Percentiles rank a stretch among this genome's conserved stretches.
These are phyloP conservation scores for Wickerhamomyces tratensis DNA, from an alignment of 805 yeast species.

Conservation along the genomic window DNA sequence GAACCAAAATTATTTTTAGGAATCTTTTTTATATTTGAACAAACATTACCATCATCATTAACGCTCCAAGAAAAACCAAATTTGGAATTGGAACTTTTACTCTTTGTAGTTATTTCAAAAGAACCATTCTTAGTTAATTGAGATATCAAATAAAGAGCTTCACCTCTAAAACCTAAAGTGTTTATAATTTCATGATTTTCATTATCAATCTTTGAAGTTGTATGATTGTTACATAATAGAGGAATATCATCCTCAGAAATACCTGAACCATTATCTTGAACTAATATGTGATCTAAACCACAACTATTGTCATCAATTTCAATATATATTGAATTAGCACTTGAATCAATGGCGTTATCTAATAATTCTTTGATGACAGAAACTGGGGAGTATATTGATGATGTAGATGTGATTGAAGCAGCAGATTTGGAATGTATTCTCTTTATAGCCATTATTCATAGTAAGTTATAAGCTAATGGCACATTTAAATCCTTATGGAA, in stretches of 20 bases:
- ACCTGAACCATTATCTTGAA: slow-evolving; percentile 34
- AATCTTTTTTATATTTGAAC: slow-evolving; percentile 9
- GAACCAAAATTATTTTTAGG: slow-evolving; percentile 23
- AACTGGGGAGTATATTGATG: slow-evolving; percentile 42
- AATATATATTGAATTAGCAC: slow-evolving; percentile 40
- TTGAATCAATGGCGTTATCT: slow-evolving; percentile 84
- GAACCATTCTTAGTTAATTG: slow-evolving; percentile 17
- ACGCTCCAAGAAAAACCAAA: slow-evolving; percentile 44
- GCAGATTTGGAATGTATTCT: not conserved
- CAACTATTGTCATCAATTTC: slow-evolving; percentile 76
- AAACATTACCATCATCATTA: slow-evolving; percentile 17
- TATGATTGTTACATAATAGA: slow-evolving; percentile 25
- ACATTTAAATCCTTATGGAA: no score
- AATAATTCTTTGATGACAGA: slow-evolving; percentile 85
- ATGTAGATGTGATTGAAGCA: not conserved
- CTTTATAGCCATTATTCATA: not conserved
- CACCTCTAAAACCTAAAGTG: slow-evolving; percentile 42
- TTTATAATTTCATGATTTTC: slow-evolving; percentile 19
- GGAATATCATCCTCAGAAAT: slow-evolving; percentile 20
- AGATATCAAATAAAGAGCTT: slow-evolving; percentile 32
- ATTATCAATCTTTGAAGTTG: slow-evolving; percentile 32
- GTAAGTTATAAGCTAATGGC: no score
- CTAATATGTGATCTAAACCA: slow-evolving; percentile 69
- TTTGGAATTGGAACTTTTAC: slow-evolving; percentile 19
- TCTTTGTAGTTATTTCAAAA: slow-evolving; percentile 22